Evolutionary conservation across 148 eudicot species (phyloP).

Genomic region (Vaccinium macrocarpon): DNA sequence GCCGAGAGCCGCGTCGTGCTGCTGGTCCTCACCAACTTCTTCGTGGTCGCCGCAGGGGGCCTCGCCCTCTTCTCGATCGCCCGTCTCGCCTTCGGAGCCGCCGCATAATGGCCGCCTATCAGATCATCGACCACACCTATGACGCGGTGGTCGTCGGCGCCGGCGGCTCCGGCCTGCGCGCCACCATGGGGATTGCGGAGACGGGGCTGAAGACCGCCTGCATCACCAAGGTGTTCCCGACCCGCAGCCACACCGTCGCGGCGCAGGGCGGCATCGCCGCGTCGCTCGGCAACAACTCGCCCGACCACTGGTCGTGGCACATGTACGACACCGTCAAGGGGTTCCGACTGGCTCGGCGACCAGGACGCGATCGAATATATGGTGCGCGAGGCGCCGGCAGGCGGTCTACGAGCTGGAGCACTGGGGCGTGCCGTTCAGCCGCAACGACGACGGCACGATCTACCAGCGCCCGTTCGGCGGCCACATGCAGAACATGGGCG

Average conservation of each 20-base stretch:
- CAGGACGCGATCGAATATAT: no score
- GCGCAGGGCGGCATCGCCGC: slow-evolving; percentile 99
- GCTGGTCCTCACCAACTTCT: no score
- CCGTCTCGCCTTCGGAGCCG: no score
- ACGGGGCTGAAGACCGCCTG: slow-evolving; percentile 95
- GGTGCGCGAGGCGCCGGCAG: no score
- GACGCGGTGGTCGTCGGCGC: slow-evolving; percentile 97
- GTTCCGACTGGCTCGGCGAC: slow-evolving; percentile 89
- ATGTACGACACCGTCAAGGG: slow-evolving; percentile 98
- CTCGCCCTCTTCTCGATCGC: no score
- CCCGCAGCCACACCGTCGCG: slow-evolving; percentile 92
- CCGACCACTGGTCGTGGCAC: slow-evolving; percentile 99
- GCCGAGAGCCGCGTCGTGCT: no score
- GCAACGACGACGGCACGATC: no score
- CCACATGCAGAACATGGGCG: no score
- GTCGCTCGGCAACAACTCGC: slow-evolving; percentile 90
- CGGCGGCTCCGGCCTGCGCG: slow-evolving; percentile 95
- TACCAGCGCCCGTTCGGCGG: no score
- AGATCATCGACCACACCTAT: slow-evolving; percentile 82
- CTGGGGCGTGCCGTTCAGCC: no score
- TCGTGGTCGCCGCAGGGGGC: no score
- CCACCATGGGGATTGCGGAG: slow-evolving; percentile 89
- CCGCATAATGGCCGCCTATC: slow-evolving; percentile 31
- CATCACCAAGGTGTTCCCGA: slow-evolving; percentile 90
- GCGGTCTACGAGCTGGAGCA: no score